Conservation (phyloP, 768 basidiomycete genomes). For the Suillus bovinus region DNA sequence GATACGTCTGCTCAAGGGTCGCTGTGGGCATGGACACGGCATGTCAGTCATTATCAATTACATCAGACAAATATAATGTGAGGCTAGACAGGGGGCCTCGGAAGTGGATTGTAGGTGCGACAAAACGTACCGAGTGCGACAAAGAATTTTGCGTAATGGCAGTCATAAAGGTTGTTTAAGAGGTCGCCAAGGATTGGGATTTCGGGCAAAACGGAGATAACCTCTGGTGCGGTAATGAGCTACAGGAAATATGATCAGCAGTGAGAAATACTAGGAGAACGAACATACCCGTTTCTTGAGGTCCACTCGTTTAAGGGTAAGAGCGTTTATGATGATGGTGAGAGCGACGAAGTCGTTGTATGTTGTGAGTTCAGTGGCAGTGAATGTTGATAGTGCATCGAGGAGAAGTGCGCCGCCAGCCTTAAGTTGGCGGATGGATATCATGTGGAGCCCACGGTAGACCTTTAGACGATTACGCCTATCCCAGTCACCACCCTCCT, state of each 20-base stretch:
- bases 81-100: slow-evolving; percentile 5
- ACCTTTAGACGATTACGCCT: slow-evolving; percentile 95
- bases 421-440: slow-evolving; percentile 91
- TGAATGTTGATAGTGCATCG: slow-evolving; percentile 93
- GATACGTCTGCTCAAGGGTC: slow-evolving; percentile 82
- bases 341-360: slow-evolving; percentile 91
- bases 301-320: slow-evolving; percentile 79
- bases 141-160: slow-evolving; percentile 95
- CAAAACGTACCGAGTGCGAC: slow-evolving; percentile 68
- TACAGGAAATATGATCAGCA: slow-evolving; percentile 30
- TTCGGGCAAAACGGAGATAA: slow-evolving; percentile 80
- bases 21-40: slow-evolving; percentile 44
- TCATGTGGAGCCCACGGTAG: slow-evolving; percentile 82
- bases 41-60: slow-evolving; percentile 7
- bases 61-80: slow-evolving; percentile 12
- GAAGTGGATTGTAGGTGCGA: neutral
- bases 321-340: slow-evolving; percentile 75
- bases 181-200: slow-evolving; percentile 81
- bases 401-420: slow-evolving; percentile 82
- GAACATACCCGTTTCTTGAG: slow-evolving; percentile 82
- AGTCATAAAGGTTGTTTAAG: slow-evolving; percentile 86
- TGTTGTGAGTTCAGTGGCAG: slow-evolving; percentile 82
- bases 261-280: neutral
- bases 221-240: slow-evolving; percentile 87
- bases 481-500: slow-evolving; percentile 98